Percentiles rank a stretch among this genome's conserved stretches.
These are phyloP conservation scores for Entrophospora sp. DNA, from an alignment of 192 early-diverging fungal genomes.

Conservation along the genomic window DNA sequence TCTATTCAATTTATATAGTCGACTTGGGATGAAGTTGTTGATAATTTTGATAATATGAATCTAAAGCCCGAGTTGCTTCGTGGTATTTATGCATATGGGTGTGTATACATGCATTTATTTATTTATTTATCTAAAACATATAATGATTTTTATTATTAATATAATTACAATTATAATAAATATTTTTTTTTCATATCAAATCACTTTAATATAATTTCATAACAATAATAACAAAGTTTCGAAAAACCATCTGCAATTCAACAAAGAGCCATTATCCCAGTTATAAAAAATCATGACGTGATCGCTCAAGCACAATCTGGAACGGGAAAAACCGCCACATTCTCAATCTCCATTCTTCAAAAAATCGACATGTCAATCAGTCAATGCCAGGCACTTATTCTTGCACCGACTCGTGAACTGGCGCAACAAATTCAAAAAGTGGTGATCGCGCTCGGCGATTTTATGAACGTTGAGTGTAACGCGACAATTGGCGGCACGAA, in stretches of 20 bases:
- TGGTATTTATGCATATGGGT: conserved; percentile 98
- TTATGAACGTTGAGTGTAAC: conserved; percentile 90
- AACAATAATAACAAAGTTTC: no score
- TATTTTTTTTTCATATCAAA: not conserved
- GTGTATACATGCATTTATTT: no score
- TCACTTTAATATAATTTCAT: no score
- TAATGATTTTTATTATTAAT: not conserved
- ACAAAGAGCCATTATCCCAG: conserved; percentile 92
- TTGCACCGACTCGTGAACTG: conserved; percentile 96
- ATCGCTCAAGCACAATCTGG: conserved; percentile 99
- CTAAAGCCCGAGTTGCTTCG: conserved; percentile 84
- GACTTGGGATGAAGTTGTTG: conserved; percentile 92
- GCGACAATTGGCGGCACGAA: conserved; percentile 97
- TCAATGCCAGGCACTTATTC: conserved; percentile 90
- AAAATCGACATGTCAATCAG: conserved; percentile 69
- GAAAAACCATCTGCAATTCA: conserved; percentile 96
- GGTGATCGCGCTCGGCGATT: conserved; percentile 88
- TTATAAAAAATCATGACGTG: conserved; percentile 93
- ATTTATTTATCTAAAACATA: not conserved
- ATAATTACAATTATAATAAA: not conserved
- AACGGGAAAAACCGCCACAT: conserved; percentile 99
- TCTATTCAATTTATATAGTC: conserved; percentile 38
- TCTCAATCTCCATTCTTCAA: conserved; percentile 98
- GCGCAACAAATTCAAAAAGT: conserved; percentile 98
- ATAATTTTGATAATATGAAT: conserved; percentile 95